Conservation (phyloP, 192 early-diverging fungal genomes). For the Backusella tuberculispora region DNA sequence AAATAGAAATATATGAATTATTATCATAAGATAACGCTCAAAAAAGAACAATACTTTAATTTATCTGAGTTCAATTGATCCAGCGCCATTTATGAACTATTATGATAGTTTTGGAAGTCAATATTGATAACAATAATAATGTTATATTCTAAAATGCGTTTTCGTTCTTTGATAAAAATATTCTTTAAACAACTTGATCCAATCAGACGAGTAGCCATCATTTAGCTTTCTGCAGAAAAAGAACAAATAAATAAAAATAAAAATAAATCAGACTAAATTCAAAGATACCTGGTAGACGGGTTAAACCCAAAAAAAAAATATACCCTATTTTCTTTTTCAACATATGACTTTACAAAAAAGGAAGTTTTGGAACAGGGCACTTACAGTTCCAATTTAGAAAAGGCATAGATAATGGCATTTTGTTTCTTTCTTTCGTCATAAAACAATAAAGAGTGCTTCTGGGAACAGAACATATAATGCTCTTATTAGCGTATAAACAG, state of each 20-base stretch:
- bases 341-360: slow-evolving; percentile 15
- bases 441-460: slow-evolving; percentile 5
- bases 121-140: not conserved
- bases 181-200: not conserved
- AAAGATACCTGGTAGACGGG: slow-evolving; percentile 14
- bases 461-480: not conserved
- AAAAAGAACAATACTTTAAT: slow-evolving; percentile 3
- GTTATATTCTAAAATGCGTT: not conserved
- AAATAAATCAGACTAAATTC: slow-evolving; percentile 4
- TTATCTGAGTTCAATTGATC: slow-evolving; percentile 9
- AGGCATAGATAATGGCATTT: slow-evolving; percentile 10
- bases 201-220: slow-evolving; percentile 7
- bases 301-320: slow-evolving; percentile 12
- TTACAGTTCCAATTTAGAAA: slow-evolving; percentile 13
- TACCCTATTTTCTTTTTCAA: not conserved
- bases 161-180: slow-evolving; percentile 5
- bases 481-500: not conserved
- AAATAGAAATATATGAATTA: not conserved
- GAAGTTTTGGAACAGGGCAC: slow-evolving; percentile 10
- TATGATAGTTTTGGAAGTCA: not conserved
- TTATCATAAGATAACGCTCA: slow-evolving; percentile 4
- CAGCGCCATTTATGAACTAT: not conserved
- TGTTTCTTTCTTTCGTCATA: slow-evolving; percentile 11
- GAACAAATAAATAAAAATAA: not conserved
- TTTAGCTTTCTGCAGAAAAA: not conserved